Conservation (phyloP, 1,284 basidiomycete genomes). For the Malassezia slooffiae region DNA sequence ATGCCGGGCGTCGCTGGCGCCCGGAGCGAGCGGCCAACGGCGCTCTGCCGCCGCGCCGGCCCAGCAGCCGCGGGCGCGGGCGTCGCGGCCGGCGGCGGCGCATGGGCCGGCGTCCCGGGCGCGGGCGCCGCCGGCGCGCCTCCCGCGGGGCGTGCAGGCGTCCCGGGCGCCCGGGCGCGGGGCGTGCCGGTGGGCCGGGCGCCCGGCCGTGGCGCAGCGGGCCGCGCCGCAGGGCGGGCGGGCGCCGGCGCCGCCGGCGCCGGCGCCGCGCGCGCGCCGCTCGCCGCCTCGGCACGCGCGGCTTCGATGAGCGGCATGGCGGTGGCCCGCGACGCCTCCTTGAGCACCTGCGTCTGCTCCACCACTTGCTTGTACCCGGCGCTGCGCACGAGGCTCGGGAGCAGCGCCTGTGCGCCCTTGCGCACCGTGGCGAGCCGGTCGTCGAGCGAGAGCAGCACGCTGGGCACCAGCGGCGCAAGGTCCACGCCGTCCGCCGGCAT, state of each 20-base stretch:
- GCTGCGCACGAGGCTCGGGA: constrained; percentile 66
- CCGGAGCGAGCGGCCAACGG: constrained; percentile 18
- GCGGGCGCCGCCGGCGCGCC: background rate
- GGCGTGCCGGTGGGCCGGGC: background rate
- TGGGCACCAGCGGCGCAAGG: constrained; percentile 59
- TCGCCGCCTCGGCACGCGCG: constrained; percentile 44
- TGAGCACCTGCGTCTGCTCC: constrained; percentile 72
- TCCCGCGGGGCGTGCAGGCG: constrained; percentile 9
- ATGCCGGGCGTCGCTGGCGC: constrained; percentile 6
- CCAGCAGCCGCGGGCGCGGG: constrained; percentile 14
- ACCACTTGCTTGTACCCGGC: constrained; percentile 77
- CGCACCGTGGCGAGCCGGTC: constrained; percentile 84
- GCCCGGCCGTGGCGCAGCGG: constrained; percentile 6
- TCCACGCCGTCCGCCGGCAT: constrained; percentile 55
- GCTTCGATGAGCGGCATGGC: constrained; percentile 76
- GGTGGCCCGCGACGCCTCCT: constrained; percentile 76
- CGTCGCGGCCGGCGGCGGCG: background rate
- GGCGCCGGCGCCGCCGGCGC: constrained; percentile 20
- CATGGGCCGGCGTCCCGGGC: background rate
- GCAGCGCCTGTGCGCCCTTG: constrained; percentile 71
- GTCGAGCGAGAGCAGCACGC: constrained; percentile 73
- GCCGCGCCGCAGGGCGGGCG: constrained; percentile 10
- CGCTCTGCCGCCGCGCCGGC: background rate
- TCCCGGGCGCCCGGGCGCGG: background rate
- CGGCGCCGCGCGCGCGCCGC: constrained; percentile 14